These are phyloP conservation scores for Scleroderma citrinum DNA, from an alignment of 768 basidiomycete species.

Conservation along the genomic window DNA sequence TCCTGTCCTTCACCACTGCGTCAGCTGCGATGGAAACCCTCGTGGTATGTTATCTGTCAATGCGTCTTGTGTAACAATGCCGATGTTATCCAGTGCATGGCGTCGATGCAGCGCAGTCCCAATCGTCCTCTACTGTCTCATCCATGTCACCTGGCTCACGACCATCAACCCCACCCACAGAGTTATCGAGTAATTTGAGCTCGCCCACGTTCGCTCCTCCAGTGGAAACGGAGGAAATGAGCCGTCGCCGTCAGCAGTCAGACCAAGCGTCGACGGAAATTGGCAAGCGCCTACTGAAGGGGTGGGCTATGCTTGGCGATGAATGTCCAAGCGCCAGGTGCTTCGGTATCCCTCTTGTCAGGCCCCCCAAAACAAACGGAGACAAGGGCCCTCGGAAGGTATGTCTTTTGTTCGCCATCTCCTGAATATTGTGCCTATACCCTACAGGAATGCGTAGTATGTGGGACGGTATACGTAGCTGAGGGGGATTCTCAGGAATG, in stretches of 20 bases:
- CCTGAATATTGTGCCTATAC: constrained; percentile 2
- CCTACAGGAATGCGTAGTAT: constrained; percentile 72
- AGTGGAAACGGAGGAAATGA: constrained; percentile 58
- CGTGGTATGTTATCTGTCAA: constrained; percentile 23
- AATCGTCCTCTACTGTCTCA: constrained; percentile 36
- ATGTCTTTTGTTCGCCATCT: constrained; percentile 10
- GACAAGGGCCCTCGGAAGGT: constrained; percentile 67
- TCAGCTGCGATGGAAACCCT: constrained; percentile 47
- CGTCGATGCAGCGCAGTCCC: constrained; percentile 22
- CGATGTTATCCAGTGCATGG: constrained; percentile 10
- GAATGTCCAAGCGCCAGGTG: constrained; percentile 69
- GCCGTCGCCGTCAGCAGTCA: constrained; percentile 72
- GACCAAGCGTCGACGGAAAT: constrained; percentile 77
- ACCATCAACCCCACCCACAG: constrained; percentile 74
- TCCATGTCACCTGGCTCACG: constrained; percentile 52
- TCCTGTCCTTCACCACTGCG: constrained; percentile 52
- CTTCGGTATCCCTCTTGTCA: constrained; percentile 78
- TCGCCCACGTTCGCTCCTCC: constrained; percentile 61
- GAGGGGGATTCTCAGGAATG: constrained; percentile 48
- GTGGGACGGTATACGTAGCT: constrained; percentile 53
- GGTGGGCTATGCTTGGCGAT: constrained; percentile 88
- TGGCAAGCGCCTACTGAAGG: constrained; percentile 68
- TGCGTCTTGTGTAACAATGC: background rate
- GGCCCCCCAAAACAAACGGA: constrained; percentile 60
- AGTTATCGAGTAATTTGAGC: constrained; percentile 53